These are phyloP conservation scores for Spergularia azorica DNA, from an alignment of 179 eudicot species.

Conservation along the genomic window DNA sequence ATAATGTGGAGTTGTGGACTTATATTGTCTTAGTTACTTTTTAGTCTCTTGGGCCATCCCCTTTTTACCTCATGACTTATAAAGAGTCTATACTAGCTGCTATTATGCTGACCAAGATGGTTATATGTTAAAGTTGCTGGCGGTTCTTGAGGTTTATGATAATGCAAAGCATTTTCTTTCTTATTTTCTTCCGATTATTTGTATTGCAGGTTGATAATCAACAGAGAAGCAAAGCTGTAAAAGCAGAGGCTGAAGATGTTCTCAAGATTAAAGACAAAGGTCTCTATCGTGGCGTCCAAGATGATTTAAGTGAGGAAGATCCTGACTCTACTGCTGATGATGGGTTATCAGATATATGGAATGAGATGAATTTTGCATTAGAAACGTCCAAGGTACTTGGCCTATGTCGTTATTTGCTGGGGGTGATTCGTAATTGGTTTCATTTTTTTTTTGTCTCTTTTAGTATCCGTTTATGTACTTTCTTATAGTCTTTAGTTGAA, in stretches of 20 bases:
- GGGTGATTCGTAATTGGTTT: background rate
- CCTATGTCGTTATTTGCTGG: background rate
- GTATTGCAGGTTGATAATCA: constrained; percentile 28
- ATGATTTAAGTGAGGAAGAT: constrained; percentile 47
- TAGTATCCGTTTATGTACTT: background rate
- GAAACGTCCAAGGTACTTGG: constrained; percentile 75
- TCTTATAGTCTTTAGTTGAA: background rate
- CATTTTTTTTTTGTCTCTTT: background rate
- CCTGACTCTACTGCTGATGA: constrained; percentile 41
- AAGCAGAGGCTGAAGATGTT: constrained; percentile 22
- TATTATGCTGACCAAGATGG: background rate
- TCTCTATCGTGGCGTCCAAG: constrained; percentile 57
- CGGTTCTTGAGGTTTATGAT: background rate
- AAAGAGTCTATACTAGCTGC: background rate
- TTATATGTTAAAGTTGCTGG: background rate
- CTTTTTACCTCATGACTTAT: background rate
- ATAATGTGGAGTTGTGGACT: background rate
- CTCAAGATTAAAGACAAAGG: constrained; percentile 54
- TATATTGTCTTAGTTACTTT: background rate
- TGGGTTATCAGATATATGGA: constrained; percentile 76
- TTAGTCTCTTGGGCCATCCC: background rate
- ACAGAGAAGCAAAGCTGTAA: constrained; percentile 12
- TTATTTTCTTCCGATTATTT: background rate
- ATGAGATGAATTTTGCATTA: constrained; percentile 73
- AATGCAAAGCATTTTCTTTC: background rate